These are phyloP conservation scores for Ustilago esculenta DNA, from an alignment of 1,284 basidiomycete species.

Conservation along the genomic window DNA sequence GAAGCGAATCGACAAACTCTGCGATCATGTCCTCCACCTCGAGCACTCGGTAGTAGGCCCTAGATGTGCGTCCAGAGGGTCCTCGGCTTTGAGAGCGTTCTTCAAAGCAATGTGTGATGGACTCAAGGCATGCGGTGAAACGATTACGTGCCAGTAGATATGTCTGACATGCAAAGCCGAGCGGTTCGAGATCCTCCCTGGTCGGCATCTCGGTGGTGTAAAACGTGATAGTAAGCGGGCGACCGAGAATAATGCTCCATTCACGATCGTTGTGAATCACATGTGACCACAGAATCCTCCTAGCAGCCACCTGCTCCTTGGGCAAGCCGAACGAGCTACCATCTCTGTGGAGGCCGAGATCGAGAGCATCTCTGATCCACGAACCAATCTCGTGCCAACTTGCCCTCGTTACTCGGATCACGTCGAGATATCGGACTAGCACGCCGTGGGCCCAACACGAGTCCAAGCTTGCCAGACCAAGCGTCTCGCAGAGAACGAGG, in stretches of 20 bases:
- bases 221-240: slow-evolving; percentile 46
- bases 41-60: slow-evolving; percentile 43
- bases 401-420: slow-evolving; percentile 42
- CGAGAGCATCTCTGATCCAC: slow-evolving; percentile 46
- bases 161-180: slow-evolving; percentile 44
- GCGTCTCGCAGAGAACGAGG: slow-evolving; percentile 43
- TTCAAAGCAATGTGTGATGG: slow-evolving; percentile 48
- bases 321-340: slow-evolving; percentile 45
- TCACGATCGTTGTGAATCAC: slow-evolving; percentile 53
- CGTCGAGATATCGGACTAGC: slow-evolving; percentile 44
- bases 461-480: slow-evolving; percentile 43
- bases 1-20: slow-evolving; percentile 45
- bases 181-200: slow-evolving; percentile 39
- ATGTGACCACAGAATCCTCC: slow-evolving; percentile 45
- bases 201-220: slow-evolving; percentile 48
- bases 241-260: slow-evolving; percentile 47
- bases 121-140: slow-evolving; percentile 38
- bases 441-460: slow-evolving; percentile 50
- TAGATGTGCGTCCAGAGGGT: slow-evolving; percentile 23
- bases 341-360: slow-evolving; percentile 43
- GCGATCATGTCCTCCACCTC: slow-evolving; percentile 50
- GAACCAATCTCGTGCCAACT: slow-evolving; percentile 50
- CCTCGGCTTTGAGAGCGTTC: slow-evolving; percentile 35
- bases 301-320: slow-evolving; percentile 42
- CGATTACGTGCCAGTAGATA: slow-evolving; percentile 44